Conservation (phyloP, 305 asterid genomes). For the Withania somnifera region DNA sequence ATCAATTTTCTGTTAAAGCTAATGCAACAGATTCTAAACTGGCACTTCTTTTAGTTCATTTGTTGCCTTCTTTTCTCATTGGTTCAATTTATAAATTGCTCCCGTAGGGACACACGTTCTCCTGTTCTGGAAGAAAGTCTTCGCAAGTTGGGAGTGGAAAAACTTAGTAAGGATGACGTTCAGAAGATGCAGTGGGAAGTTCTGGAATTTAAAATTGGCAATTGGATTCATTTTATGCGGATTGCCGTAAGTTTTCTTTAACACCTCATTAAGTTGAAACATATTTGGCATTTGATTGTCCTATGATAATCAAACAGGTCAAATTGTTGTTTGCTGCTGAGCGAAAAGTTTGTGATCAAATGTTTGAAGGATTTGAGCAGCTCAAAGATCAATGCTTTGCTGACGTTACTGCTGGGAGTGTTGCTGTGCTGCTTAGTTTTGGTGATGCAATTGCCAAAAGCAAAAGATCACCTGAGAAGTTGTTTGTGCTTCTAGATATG, state of each 20-base stretch:
- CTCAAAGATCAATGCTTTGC: constrained; percentile 90
- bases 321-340: constrained; percentile 91
- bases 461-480: constrained; percentile 96
- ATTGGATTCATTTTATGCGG: constrained; percentile 98
- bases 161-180: constrained; percentile 97
- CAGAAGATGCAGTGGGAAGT: constrained; percentile 99
- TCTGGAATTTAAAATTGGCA: constrained; percentile 96
- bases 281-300: background rate
- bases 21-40: background rate
- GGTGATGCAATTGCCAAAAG: constrained; percentile 99
- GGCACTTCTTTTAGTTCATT: background rate
- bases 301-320: constrained; percentile 47
- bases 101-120: constrained; percentile 71
- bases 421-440: constrained; percentile 85
- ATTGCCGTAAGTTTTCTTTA: constrained; percentile 61
- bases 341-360: constrained; percentile 85
- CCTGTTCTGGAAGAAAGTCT: constrained; percentile 86
- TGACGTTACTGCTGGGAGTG: constrained; percentile 85
- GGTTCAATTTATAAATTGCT: background rate
- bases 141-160: constrained; percentile 92
- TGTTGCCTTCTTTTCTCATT: background rate
- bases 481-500: constrained; percentile 96
- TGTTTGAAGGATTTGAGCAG: constrained; percentile 74
- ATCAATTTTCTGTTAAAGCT: background rate
- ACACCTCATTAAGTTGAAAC: constrained; percentile 3